These are phyloP conservation scores for Venturiaceae sp. DNA, from an alignment of 2,329 filamentous ascomycete species.

Conservation along the genomic window DNA sequence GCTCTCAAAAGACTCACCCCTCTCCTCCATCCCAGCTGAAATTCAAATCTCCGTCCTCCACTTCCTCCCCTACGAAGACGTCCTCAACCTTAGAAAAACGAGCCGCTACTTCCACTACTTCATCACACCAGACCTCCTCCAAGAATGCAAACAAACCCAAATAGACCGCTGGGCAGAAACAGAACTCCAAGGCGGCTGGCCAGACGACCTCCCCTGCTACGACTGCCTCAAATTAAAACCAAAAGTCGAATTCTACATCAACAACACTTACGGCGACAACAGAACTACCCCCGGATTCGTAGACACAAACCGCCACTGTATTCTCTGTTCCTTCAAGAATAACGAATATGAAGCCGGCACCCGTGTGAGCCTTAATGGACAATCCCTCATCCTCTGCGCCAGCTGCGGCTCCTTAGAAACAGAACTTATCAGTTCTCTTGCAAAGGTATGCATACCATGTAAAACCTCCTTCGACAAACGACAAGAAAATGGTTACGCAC, in stretches of 20 bases:
- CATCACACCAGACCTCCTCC: neutral
- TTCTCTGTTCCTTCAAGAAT: neutral
- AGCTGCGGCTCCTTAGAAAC: neutral
- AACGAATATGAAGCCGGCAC: neutral
- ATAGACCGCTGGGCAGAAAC: neutral
- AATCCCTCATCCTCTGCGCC: neutral
- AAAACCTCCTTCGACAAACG: neutral
- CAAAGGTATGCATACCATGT: neutral
- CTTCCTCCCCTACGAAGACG: neutral
- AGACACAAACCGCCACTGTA: neutral
- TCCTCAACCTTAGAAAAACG: neutral
- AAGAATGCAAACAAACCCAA: neutral
- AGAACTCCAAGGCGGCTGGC: neutral
- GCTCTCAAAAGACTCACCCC: neutral
- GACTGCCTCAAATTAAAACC: neutral
- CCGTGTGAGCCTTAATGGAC: neutral
- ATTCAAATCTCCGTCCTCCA: constrained; percentile 1
- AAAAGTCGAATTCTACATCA: neutral
- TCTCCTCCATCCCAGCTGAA: neutral
- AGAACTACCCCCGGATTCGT: neutral
- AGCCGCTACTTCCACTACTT: constrained; percentile 3
- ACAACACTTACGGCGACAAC: neutral
- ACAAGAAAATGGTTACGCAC: neutral
- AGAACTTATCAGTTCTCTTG: too few relatives aligned
- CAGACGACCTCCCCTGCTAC: constrained; percentile 1